Conservation (phyloP, 192 early-diverging fungal species). For the Dimargaris xerosporica region DNA sequence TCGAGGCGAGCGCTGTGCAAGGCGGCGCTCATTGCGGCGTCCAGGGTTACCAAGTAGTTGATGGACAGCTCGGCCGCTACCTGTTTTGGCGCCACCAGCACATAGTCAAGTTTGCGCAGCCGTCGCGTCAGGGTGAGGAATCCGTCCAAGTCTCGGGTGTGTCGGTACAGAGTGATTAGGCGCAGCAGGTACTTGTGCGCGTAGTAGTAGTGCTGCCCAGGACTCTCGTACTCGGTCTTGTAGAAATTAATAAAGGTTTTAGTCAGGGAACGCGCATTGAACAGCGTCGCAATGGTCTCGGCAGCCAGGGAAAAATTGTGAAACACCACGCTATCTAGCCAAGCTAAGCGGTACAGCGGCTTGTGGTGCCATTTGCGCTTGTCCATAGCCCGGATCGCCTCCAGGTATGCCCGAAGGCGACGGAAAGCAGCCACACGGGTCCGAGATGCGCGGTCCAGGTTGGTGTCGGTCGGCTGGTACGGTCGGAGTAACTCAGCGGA, state of each 20-base stretch:
- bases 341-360: slow-evolving; percentile 4
- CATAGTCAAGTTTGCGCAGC: slow-evolving; percentile 8
- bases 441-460: not conserved
- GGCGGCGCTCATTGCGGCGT: not conserved
- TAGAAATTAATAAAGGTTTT: slow-evolving; percentile 8
- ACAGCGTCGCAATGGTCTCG: not conserved
- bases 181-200: slow-evolving; percentile 6
- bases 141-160: slow-evolving; percentile 2
- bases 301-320: not conserved
- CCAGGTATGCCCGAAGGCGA: not conserved
- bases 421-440: not conserved
- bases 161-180: not conserved
- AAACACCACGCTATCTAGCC: not conserved
- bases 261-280: slow-evolving; percentile 7
- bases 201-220: slow-evolving; percentile 9
- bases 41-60: not conserved
- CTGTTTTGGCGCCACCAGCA: not conserved
- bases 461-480: not conserved
- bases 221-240: slow-evolving; percentile 2
- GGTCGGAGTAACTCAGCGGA: not conserved
- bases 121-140: not conserved
- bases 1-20: not conserved
- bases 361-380: slow-evolving; percentile 7
- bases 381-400: slow-evolving; percentile 4
- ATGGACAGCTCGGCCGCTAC: not conserved